Evolutionary conservation across 495 filamentous ascomycete genomes (phyloP).

Genomic region (Tuber melanosporum): DNA sequence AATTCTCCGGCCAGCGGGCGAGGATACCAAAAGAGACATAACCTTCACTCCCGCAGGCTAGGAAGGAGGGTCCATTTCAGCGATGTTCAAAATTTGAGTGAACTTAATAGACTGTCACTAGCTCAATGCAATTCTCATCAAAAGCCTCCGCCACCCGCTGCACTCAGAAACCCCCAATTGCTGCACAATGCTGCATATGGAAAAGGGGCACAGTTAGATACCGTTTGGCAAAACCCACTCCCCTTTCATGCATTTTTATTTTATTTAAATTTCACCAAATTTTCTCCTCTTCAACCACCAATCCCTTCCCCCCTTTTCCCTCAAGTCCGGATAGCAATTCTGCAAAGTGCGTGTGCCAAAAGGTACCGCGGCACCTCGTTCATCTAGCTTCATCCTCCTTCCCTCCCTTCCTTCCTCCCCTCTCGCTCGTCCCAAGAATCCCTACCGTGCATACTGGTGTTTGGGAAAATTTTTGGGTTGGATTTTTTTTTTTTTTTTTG

Average conservation of each 20-base stretch:
- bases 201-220: neutral
- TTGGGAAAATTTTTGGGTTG: neutral
- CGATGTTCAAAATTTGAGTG: neutral
- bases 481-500: conserved; percentile 9
- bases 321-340: conserved; percentile 16
- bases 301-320: neutral
- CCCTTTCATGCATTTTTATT: conserved; percentile 2
- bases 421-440: conserved; percentile 15
- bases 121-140: conserved; percentile 3
- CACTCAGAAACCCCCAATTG: conserved; percentile 2
- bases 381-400: neutral
- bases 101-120: conserved; percentile 11
- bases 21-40: neutral
- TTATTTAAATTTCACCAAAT: neutral
- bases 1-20: conserved; percentile 9
- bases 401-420: neutral
- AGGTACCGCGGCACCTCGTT: conserved; percentile 26
- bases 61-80: neutral
- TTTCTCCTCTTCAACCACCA: conserved; percentile 8
- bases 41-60: neutral
- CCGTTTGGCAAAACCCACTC: conserved; percentile 7
- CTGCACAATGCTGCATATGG: conserved; percentile 1
- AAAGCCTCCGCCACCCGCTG: conserved; percentile 6
- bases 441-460: neutral
- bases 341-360: conserved; percentile 19